Percentiles rank a stretch among this genome's conserved stretches.
phyloP scores from a whole-genome alignment of 2,329 filamentous ascomycete species.

The Penicillium sp. region DNA sequence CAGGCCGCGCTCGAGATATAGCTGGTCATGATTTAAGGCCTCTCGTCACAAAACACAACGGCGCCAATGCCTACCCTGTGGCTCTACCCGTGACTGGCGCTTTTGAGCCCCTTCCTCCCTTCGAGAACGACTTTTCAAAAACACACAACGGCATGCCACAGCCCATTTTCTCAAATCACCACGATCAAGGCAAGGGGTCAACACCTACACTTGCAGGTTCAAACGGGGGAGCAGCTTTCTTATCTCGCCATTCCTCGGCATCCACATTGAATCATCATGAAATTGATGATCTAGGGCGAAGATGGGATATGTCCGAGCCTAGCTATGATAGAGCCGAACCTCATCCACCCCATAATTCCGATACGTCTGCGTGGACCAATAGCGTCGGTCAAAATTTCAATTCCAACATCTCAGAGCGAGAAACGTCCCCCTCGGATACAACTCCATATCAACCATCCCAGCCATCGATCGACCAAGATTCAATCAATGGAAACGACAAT shows the following conservation, averaged over 20 bases:
- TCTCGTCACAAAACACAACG: slow-evolving; percentile 10
- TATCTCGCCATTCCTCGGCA: slow-evolving; percentile 20
- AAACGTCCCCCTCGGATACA: neutral
- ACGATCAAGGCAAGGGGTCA: slow-evolving; percentile 19
- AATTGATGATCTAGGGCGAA: neutral
- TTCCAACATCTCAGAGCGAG: neutral
- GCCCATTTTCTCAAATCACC: slow-evolving; percentile 9
- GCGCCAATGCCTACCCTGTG: slow-evolving; percentile 1
- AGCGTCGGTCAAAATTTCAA: neutral
- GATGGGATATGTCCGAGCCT: neutral
- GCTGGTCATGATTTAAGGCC: slow-evolving; percentile 1
- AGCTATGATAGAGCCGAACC: neutral
- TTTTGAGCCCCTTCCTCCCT: neutral
- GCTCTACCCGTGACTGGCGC: neutral
- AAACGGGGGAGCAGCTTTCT: slow-evolving; percentile 12
- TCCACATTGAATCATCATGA: slow-evolving; percentile 23
- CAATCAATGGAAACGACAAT: neutral
- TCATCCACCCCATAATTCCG: neutral
- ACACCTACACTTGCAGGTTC: slow-evolving; percentile 24
- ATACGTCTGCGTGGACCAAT: neutral
- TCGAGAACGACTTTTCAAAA: slow-evolving; percentile 5
- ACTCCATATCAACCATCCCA: neutral
- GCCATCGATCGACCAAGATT: slow-evolving; percentile 1
- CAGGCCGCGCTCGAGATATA: neutral
- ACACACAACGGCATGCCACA: slow-evolving; percentile 6